Base-by-base conservation (phyloP, 2,329 filamentous ascomycete genomes). In the Teratosphaeria zuluensis region DNA sequence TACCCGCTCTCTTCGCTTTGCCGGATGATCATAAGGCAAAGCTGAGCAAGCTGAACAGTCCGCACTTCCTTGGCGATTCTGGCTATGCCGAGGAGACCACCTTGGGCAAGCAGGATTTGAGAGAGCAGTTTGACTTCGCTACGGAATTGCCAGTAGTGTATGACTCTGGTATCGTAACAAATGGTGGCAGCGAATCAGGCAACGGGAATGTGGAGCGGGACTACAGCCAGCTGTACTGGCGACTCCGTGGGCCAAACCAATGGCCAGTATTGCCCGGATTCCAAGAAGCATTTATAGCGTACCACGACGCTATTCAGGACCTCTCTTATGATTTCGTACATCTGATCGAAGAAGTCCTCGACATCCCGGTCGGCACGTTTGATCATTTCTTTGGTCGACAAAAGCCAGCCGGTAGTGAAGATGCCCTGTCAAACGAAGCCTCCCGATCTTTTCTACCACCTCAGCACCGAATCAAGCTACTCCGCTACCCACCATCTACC, bases 61-160 rank as follows among this genome's bases (percentile, higher is more conserved):
- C 82, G 9, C 82, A 84, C 65, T 84, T 86, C 58, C 72, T 86
- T 2, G 83, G 83, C 0, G 85, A 84, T 66, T 82, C 80, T 61
- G 77, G 74, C 0, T 76, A 77, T 19, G 82, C 81, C 0, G 73
- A 78, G 28, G 83, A 85, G 67, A 81, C 72, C 0, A 86, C 84
- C 1, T 78, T 80, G 0, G 80, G 81, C 0, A 70, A 72, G 56
- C 64, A 70, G 14, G 83, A 86, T 65, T 70, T 74, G 19, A 72
- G 82, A 19, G 82, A 86, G 66, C 83, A 85, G 63, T 80, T 84
- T 54, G 82, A 85, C 65, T 81, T 82, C 65, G 82, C 80, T 14
- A 84, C 81, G 0, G 82, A 85, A 62, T 69, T 84, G 32, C 58
- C 70, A 0, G 73, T 69, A 0, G 73, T 65, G 1, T 76, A 64